phyloP scores from a whole-genome alignment of 768 basidiomycete genomes.

The Naganishia kalamii region DNA sequence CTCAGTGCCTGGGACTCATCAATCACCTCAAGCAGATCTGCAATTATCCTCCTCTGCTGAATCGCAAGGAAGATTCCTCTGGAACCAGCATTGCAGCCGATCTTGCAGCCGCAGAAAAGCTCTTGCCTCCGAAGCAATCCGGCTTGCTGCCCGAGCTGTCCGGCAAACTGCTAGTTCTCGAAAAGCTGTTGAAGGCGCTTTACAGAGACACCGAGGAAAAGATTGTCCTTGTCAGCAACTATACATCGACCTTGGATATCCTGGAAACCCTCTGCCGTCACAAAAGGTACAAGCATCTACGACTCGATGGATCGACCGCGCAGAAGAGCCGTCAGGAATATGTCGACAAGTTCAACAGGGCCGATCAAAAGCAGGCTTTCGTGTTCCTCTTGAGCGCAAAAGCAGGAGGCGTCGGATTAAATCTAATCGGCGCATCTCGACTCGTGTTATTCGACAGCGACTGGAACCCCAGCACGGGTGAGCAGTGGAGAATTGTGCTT shows the following conservation, averaged over 20 bases:
- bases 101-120: constrained; percentile 45
- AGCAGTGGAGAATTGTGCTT: background rate
- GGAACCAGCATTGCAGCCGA: background rate
- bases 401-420: constrained; percentile 90
- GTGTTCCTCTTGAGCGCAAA: constrained; percentile 90
- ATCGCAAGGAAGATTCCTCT: constrained; percentile 2
- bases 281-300: constrained; percentile 66
- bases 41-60: constrained; percentile 62
- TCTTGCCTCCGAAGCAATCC: constrained; percentile 55
- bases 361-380: constrained; percentile 64
- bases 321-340: constrained; percentile 53
- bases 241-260: constrained; percentile 86
- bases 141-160: constrained; percentile 52
- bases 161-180: constrained; percentile 40
- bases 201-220: constrained; percentile 72
- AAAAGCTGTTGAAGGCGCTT: constrained; percentile 34
- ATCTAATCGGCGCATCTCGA: constrained; percentile 64
- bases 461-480: constrained; percentile 46
- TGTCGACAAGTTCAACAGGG: constrained; percentile 82
- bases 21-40: constrained; percentile 78
- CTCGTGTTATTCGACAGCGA: constrained; percentile 54
- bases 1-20: constrained; percentile 69
- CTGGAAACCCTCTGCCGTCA: constrained; percentile 78
- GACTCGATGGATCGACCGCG: constrained; percentile 69
- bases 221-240: constrained; percentile 87